Conservation (phyloP, 768 basidiomycete genomes). For the Lactarius pseudohatsudake region DNA sequence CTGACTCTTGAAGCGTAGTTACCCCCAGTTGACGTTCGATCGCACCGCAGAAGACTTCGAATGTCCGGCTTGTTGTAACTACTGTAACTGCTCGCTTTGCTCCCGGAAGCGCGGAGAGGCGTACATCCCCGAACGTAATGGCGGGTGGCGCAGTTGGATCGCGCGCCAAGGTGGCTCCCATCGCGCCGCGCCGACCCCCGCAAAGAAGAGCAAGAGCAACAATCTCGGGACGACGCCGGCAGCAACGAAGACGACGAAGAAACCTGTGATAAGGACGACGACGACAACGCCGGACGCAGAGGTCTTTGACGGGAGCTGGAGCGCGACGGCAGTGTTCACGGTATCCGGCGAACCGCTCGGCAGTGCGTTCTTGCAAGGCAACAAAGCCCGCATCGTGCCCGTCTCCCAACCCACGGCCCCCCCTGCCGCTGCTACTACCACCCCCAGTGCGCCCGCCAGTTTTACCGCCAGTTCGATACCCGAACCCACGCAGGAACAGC, state of each 20-base stretch:
- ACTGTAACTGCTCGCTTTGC: constrained; percentile 52
- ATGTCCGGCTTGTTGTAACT: constrained; percentile 49
- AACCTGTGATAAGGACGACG: background rate
- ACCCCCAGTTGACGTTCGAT: constrained; percentile 42
- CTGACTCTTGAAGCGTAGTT: constrained; percentile 34
- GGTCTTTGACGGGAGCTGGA: background rate
- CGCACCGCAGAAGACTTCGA: constrained; percentile 32
- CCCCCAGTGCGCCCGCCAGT: background rate
- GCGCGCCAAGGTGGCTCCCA: background rate
- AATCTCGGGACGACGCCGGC: background rate
- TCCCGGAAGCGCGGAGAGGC: constrained; percentile 46
- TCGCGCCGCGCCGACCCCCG: background rate
- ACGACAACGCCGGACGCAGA: background rate
- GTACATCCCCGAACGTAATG: constrained; percentile 40
- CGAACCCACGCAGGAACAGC: background rate
- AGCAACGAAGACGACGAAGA: background rate
- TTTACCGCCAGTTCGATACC: background rate
- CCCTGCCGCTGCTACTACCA: background rate
- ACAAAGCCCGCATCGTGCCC: background rate
- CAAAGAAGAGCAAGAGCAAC: background rate
- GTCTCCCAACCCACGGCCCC: background rate
- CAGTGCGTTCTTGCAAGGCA: background rate
- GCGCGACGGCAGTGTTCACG: background rate
- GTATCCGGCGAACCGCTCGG: constrained; percentile 1
- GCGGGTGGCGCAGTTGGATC: constrained; percentile 25